phyloP scores from a whole-genome alignment of 75 land plant genomes.

The Adiantum capillusveneris region DNA sequence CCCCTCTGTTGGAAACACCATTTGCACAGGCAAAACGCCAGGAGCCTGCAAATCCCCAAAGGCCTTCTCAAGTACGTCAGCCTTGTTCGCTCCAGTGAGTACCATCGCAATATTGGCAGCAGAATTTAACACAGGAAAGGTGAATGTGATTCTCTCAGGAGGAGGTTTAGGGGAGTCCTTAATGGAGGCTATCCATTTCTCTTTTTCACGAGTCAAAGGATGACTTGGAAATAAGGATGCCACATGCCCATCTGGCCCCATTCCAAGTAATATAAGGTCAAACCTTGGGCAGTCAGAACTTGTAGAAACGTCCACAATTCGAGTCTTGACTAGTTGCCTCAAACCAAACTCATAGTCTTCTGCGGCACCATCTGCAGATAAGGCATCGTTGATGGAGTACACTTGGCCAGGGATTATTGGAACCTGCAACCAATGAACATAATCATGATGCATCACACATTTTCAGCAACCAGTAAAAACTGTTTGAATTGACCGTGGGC shows the following conservation, averaged over 20 bases:
- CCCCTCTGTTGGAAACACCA: slow-evolving; percentile 52
- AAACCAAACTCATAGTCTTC: slow-evolving; percentile 61
- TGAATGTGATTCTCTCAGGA: slow-evolving; percentile 67
- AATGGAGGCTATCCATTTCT: slow-evolving; percentile 69
- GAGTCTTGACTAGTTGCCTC: slow-evolving; percentile 29
- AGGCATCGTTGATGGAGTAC: slow-evolving; percentile 66
- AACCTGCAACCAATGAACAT: slow-evolving; percentile 40
- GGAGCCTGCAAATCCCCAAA: slow-evolving; percentile 23
- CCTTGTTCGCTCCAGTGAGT: slow-evolving; percentile 54
- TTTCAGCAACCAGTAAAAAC: too few relatives aligned
- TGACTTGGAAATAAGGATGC: slow-evolving; percentile 75
- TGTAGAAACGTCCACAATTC: slow-evolving; percentile 16
- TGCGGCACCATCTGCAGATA: slow-evolving; percentile 66
- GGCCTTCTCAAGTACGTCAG: slow-evolving; percentile 39
- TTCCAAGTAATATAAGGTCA: slow-evolving; percentile 68
- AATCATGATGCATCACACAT: too few relatives aligned
- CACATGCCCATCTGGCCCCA: slow-evolving; percentile 87
- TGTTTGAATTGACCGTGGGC: too few relatives aligned
- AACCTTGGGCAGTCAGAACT: slow-evolving; percentile 47
- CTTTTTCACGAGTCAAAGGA: slow-evolving; percentile 43
- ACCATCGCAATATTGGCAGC: slow-evolving; percentile 58
- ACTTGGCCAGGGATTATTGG: slow-evolving; percentile 62
- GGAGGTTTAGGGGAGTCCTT: slow-evolving; percentile 78
- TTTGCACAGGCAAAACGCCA: slow-evolving; percentile 49
- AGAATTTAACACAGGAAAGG: slow-evolving; percentile 70